Percentiles rank a stretch among this genome's conserved stretches.
Evolutionary conservation across 805 yeast genomes (phyloP).

Genomic region (Yarrowia osloensis): DNA sequence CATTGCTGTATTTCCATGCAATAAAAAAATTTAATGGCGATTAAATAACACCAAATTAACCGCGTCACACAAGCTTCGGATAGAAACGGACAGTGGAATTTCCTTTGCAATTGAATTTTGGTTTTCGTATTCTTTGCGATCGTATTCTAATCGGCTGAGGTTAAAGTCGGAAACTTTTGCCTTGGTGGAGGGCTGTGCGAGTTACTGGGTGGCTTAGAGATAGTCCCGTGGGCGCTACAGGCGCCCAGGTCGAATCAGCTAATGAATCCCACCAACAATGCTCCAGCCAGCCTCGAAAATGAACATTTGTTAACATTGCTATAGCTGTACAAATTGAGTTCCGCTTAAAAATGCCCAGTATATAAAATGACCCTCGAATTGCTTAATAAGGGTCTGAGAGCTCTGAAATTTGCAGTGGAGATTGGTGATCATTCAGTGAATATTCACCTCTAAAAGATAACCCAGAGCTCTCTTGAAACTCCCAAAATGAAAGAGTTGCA

Average conservation of each 20-base stretch:
- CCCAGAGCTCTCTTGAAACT: neutral
- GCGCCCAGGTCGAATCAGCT: neutral
- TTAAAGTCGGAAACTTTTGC: neutral
- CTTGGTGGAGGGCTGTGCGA: neutral
- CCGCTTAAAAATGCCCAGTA: too few relatives aligned
- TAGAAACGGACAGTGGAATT: neutral
- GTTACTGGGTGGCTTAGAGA: neutral
- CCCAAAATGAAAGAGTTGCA: neutral
- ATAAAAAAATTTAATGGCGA: neutral
- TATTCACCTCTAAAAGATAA: too few relatives aligned
- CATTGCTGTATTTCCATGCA: neutral
- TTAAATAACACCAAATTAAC: neutral
- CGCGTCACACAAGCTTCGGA: neutral
- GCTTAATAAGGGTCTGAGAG: neutral
- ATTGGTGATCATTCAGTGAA: too few relatives aligned
- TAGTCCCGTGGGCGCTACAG: neutral
- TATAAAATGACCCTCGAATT: too few relatives aligned
- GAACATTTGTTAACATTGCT: neutral
- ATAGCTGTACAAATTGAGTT: neutral
- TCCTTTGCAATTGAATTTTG: neutral
- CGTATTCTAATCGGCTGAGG: neutral
- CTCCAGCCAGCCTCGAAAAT: neutral
- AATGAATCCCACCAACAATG: neutral
- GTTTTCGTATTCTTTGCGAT: constrained; percentile 7
- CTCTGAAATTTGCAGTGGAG: neutral